phyloP scores from a whole-genome alignment of 208 protist genomes.

The Wallacemonas sp. region DNA sequence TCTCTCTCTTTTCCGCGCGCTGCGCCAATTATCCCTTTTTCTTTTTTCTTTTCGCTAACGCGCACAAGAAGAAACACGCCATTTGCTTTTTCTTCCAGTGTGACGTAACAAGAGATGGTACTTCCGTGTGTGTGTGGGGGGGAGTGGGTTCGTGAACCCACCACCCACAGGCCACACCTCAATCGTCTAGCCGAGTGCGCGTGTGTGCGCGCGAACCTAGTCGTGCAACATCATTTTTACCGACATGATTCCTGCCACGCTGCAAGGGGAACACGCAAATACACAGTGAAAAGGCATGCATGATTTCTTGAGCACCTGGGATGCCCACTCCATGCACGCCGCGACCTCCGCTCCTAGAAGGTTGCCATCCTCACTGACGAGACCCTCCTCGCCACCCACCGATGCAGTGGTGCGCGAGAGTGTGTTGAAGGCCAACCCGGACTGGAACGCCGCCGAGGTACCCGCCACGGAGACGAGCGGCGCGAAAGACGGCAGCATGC shows the following conservation, averaged over 20 bases:
- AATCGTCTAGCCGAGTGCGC: too few relatives aligned
- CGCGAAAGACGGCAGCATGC: constrained; percentile 39
- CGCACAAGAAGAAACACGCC: too few relatives aligned
- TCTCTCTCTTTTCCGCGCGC: too few relatives aligned
- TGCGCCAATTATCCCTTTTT: too few relatives aligned
- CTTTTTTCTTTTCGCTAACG: too few relatives aligned
- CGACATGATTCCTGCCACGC: not conserved
- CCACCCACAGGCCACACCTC: too few relatives aligned
- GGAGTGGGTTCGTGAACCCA: too few relatives aligned
- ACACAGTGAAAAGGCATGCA: constrained; percentile 20
- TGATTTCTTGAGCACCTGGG: constrained; percentile 12
- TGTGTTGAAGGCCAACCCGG: constrained; percentile 32
- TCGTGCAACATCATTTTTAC: not conserved
- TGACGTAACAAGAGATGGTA: too few relatives aligned
- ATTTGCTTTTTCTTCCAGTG: too few relatives aligned
- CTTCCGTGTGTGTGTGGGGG: too few relatives aligned
- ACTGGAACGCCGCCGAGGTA: constrained; percentile 18
- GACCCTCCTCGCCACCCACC: constrained; percentile 30
- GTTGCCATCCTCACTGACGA: constrained; percentile 25
- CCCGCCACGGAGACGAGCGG: constrained; percentile 16
- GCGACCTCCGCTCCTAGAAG: constrained; percentile 29
- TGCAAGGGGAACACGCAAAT: constrained; percentile 17
- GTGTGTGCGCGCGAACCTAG: too few relatives aligned
- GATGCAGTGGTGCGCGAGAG: constrained; percentile 27
- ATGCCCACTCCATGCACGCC: constrained; percentile 31